phyloP scores from a whole-genome alignment of 1,139 yeast genomes.

The Geotrichum fermentans region DNA sequence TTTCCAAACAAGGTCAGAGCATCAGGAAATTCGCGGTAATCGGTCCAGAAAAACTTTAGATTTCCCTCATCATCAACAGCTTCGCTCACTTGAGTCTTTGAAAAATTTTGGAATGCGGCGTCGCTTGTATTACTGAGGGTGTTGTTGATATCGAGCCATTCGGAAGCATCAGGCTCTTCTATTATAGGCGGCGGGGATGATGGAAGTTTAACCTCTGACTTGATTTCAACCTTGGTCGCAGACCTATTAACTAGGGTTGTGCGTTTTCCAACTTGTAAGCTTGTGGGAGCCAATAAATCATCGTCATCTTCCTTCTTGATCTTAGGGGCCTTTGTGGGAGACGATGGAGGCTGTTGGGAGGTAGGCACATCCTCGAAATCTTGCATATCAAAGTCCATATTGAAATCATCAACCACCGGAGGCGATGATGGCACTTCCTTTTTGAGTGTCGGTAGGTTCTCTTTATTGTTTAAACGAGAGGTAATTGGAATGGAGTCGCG shows the following conservation, averaged over 20 bases:
- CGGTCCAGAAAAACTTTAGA: constrained; percentile 84
- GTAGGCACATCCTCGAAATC: constrained; percentile 28
- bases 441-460: constrained; percentile 8
- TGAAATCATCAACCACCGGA: constrained; percentile 1
- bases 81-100: constrained; percentile 19
- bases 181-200: constrained; percentile 1
- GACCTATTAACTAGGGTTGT: constrained; percentile 4
- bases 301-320: constrained; percentile 15
- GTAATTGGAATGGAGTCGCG: not conserved
- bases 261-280: constrained; percentile 10
- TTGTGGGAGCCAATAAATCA: constrained; percentile 6
- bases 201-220: constrained; percentile 1
- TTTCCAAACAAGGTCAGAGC: constrained; percentile 77
- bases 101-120: constrained; percentile 7
- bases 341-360: constrained; percentile 24
- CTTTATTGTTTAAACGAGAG: not conserved
- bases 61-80: constrained; percentile 40
- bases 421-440: constrained; percentile 23
- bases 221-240: not conserved
- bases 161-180: constrained; percentile 17
- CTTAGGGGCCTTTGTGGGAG: constrained; percentile 1
- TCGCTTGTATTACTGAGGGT: constrained; percentile 5
- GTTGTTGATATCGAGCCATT: constrained; percentile 16
- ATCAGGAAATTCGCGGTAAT: constrained; percentile 73
- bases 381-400: constrained; percentile 14